Evolutionary conservation across 2,329 filamentous ascomycete species (phyloP), one percentile per base, ranked within the genome.

Genomic region (Blastomyces silverae): DNA sequence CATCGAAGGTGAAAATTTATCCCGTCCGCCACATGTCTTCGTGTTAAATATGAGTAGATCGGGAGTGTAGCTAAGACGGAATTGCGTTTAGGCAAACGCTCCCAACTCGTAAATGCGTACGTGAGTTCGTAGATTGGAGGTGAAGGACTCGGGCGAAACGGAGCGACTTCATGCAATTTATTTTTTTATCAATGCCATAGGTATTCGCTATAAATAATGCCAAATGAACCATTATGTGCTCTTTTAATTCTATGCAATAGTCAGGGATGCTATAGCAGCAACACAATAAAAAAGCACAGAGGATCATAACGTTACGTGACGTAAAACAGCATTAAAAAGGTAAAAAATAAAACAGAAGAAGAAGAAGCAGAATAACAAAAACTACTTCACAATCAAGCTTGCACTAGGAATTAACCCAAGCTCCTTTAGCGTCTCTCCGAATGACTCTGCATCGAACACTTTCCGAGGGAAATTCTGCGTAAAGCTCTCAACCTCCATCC

Each of bases 371-470:
- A 20, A 25, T 13, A 59, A 20, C 20, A 10, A 46, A 58, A 42
- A 39, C 46, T 64, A 84, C 72, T 80, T 78, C 64, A 95, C 86
- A 71, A 96, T 87, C 70, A 99, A 80, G 58, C 91, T 92, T n/a
- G 92, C 92, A 67, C 91, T 96, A 6, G 94, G 94, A 3, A 93
- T 87, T 66, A 97, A 79, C 0, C 92, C 93, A 20, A 93, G 89
- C 78, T 99, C 94, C 79, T 95, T 95, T 64, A 99, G 78, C 5
- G 92, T 94, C 83, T 94, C 89, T 46, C 90, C 90, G 72, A 97
- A 92, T 75, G 96, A 94, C 81, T 88, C 76, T 81, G 79, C 73
- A 67, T 83, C 79, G 68, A 89, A 97, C 0, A 86, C 85, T 81
- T 97, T 96, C 73, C 85, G 87, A 0, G 94, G 94, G 71, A 95